These are phyloP conservation scores for Globisporangium rhizosaccharum DNA, from an alignment of 352 stramenopile species.

Conservation along the genomic window DNA sequence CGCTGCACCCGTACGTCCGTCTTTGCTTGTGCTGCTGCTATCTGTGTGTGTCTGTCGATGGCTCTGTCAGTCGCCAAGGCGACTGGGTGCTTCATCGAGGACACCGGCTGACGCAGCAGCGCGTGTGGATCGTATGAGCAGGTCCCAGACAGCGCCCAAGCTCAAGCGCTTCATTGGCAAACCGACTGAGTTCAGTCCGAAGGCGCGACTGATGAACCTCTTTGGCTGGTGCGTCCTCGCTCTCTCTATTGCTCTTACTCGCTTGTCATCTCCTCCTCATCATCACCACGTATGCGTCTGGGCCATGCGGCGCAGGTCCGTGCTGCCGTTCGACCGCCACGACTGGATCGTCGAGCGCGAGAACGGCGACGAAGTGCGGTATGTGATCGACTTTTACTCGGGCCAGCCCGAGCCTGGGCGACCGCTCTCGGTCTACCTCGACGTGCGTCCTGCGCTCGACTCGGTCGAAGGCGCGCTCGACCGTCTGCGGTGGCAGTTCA, in stretches of 20 bases:
- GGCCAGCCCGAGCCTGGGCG: slow-evolving; percentile 80
- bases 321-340: slow-evolving; percentile 96
- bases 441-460: slow-evolving; percentile 96
- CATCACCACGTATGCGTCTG: neutral
- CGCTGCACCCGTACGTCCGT: slow-evolving; percentile 43
- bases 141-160: slow-evolving; percentile 56
- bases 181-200: slow-evolving; percentile 92
- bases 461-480: slow-evolving; percentile 73
- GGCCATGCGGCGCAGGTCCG: slow-evolving; percentile 37
- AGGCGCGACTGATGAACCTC: slow-evolving; percentile 89
- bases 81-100: too few species aligned
- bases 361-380: slow-evolving; percentile 88
- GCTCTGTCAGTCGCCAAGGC: neutral
- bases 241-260: slow-evolving; percentile 2
- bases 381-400: slow-evolving; percentile 99
- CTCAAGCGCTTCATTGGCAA: slow-evolving; percentile 94
- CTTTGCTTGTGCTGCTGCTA: slow-evolving; percentile 4
- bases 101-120: neutral
- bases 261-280: neutral
- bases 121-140: slow-evolving; percentile 14
- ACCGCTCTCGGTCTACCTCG: slow-evolving; percentile 92
- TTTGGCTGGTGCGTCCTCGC: slow-evolving; percentile 64
- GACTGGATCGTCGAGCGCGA: slow-evolving; percentile 96
- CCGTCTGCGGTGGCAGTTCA: slow-evolving; percentile 74
- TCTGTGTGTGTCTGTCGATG: neutral